Evolutionary conservation across 2,329 filamentous ascomycete genomes (phyloP).

Genomic region (Calonectria pteridis): DNA sequence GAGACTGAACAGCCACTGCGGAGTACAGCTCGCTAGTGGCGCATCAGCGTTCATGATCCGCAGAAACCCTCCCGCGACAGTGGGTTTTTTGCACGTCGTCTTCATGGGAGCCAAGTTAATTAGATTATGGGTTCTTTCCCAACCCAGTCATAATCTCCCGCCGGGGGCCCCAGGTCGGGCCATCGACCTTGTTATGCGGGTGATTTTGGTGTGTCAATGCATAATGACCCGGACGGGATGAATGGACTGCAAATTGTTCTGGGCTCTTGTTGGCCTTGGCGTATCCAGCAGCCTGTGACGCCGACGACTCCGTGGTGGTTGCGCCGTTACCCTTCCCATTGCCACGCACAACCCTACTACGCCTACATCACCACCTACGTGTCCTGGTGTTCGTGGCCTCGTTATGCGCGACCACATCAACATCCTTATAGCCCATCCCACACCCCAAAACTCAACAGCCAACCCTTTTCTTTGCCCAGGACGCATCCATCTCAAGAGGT

Average conservation of each 20-base stretch:
- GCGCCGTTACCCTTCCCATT: not conserved
- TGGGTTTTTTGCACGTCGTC: slow-evolving; percentile 10
- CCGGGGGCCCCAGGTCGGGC: not conserved
- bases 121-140: not conserved
- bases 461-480: not conserved
- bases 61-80: slow-evolving; percentile 1
- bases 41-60: slow-evolving; percentile 14
- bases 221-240: slow-evolving; percentile 51
- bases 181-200: slow-evolving; percentile 25
- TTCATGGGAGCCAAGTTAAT: slow-evolving; percentile 3
- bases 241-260: slow-evolving; percentile 17
- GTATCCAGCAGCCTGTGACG: slow-evolving; percentile 19
- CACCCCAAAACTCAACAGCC: not conserved
- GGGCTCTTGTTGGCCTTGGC: slow-evolving; percentile 9
- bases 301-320: slow-evolving; percentile 10
- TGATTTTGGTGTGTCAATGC: slow-evolving; percentile 49
- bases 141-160: slow-evolving; percentile 10
- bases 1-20: slow-evolving; percentile 4
- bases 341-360: slow-evolving; percentile 5
- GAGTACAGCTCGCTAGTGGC: not conserved
- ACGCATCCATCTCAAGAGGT: slow-evolving; percentile 4
- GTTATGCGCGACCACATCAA: slow-evolving; percentile 1
- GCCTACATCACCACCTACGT: not conserved
- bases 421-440: not conserved
- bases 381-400: slow-evolving; percentile 15